phyloP scores from a whole-genome alignment of 108 stramenopile species.

The Cylindrotheca fusiformis region DNA sequence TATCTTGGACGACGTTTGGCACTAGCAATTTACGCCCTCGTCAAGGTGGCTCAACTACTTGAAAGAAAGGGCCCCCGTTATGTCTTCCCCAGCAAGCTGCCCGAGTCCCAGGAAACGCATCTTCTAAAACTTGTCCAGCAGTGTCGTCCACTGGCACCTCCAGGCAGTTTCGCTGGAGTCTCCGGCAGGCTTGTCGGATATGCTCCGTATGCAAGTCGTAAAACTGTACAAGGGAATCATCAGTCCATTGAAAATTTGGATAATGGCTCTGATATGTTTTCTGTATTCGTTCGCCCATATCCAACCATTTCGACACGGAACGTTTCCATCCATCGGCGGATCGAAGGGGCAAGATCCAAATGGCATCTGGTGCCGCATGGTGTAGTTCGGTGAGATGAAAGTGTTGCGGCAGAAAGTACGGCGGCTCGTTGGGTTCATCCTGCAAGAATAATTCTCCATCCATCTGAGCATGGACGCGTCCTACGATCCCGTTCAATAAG shows the following conservation, averaged over 20 bases:
- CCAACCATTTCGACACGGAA: constrained; percentile 31
- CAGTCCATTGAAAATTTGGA: constrained; percentile 1
- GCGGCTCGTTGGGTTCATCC: constrained; percentile 14
- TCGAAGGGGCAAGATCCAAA: constrained; percentile 28
- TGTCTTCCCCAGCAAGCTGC: constrained; percentile 15
- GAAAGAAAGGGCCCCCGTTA: constrained; percentile 24
- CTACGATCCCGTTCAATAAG: constrained; percentile 5
- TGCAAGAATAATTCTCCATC: constrained; percentile 20
- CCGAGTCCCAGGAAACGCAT: neutral
- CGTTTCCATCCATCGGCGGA: constrained; percentile 14
- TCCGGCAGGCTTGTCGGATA: constrained; percentile 3
- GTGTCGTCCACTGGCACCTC: constrained; percentile 13
- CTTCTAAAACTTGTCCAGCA: neutral
- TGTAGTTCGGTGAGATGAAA: constrained; percentile 23
- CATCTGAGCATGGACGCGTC: constrained; percentile 22
- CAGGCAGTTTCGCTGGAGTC: neutral
- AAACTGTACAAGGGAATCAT: constrained; percentile 16
- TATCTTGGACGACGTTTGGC: no score
- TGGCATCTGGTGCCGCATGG: constrained; percentile 22
- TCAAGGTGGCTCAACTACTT: no score
- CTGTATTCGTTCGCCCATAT: constrained; percentile 21
- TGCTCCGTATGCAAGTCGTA: constrained; percentile 9
- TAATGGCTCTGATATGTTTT: constrained; percentile 1
- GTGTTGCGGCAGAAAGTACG: constrained; percentile 37
- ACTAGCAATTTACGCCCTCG: no score